A percentile compares a stretch with the other conserved stretches of the same genome.
phyloP scores from a whole-genome alignment of 768 basidiomycete species.

The Amylocystis lapponica region DNA sequence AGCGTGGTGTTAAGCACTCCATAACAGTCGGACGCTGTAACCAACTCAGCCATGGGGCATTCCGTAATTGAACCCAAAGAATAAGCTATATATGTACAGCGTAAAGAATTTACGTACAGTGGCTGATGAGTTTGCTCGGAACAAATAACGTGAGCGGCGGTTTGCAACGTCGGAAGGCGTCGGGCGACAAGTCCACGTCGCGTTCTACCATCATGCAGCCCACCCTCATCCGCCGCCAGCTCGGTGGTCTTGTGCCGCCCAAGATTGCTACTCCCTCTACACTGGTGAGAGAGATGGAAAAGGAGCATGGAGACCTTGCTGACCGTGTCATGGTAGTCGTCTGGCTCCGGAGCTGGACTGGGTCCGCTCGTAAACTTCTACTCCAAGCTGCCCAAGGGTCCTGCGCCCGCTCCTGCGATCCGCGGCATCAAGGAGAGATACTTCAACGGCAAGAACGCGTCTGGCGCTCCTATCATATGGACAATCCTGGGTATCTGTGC shows the following conservation, averaged over 20 bases:
- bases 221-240: slow-evolving; percentile 78
- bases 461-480: slow-evolving; percentile 58
- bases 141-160: neutral
- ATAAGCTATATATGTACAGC: neutral
- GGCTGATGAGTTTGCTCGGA: neutral
- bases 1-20: neutral
- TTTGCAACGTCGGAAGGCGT: neutral
- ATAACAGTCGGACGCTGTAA: slow-evolving; percentile 75
- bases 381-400: slow-evolving; percentile 92
- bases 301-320: neutral
- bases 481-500: slow-evolving; percentile 63
- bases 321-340: slow-evolving; percentile 44
- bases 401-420: slow-evolving; percentile 49
- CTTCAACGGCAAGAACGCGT: slow-evolving; percentile 85
- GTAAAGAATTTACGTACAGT: neutral
- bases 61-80: neutral
- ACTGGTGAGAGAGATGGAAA: slow-evolving; percentile 52
- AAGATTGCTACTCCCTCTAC: slow-evolving; percentile 91
- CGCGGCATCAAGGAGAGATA: slow-evolving; percentile 73
- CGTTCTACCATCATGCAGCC: slow-evolving; percentile 57
- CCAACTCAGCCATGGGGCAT: slow-evolving; percentile 74
- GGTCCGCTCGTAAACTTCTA: slow-evolving; percentile 90
- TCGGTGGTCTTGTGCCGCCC: slow-evolving; percentile 83
- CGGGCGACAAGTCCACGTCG: neutral
- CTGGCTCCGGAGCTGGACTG: slow-evolving; percentile 77